A percentile compares a stretch with the other conserved stretches of the same genome.
Conservation (phyloP, 148 eudicot genomes). For the Vaccinium corymbosum region DNA sequence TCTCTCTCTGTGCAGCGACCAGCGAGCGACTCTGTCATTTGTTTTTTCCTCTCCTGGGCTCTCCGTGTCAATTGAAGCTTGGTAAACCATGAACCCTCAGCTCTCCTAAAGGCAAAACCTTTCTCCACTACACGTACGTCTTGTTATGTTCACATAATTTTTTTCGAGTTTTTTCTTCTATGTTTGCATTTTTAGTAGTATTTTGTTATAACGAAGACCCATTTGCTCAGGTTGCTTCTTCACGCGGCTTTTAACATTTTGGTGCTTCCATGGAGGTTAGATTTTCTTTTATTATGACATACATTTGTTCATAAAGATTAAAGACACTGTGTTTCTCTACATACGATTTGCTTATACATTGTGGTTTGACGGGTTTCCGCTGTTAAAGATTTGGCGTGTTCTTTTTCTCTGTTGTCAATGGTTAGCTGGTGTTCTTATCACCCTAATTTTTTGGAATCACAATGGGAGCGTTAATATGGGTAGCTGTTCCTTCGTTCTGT, state of each 20-base stretch:
- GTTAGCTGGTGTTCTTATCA: neutral
- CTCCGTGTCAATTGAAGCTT: conserved; percentile 6
- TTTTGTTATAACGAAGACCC: conserved; percentile 21
- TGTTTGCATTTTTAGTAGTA: conserved; percentile 8
- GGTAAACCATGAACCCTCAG: conserved; percentile 14
- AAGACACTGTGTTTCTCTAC: too few species aligned
- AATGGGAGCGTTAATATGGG: neutral
- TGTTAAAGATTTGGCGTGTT: neutral
- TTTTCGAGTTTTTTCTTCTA: neutral
- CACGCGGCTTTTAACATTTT: conserved; percentile 7
- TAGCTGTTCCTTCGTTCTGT: neutral
- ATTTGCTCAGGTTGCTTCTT: conserved; percentile 19
- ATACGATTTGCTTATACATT: neutral
- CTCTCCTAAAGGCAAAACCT: neutral
- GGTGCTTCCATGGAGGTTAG: conserved; percentile 17
- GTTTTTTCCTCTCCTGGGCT: conserved; percentile 7
- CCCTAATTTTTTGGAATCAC: conserved; percentile 20
- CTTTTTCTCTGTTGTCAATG: neutral
- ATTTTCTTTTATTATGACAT: conserved; percentile 1
- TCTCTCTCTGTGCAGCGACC: conserved; percentile 19
- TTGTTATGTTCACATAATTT: neutral
- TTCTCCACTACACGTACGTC: neutral
- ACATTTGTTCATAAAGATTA: neutral
- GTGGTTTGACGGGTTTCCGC: too few species aligned
- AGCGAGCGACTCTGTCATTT: conserved; percentile 14